These are phyloP conservation scores for Lophium mytilinum DNA, from an alignment of 495 filamentous ascomycete species.

Conservation along the genomic window DNA sequence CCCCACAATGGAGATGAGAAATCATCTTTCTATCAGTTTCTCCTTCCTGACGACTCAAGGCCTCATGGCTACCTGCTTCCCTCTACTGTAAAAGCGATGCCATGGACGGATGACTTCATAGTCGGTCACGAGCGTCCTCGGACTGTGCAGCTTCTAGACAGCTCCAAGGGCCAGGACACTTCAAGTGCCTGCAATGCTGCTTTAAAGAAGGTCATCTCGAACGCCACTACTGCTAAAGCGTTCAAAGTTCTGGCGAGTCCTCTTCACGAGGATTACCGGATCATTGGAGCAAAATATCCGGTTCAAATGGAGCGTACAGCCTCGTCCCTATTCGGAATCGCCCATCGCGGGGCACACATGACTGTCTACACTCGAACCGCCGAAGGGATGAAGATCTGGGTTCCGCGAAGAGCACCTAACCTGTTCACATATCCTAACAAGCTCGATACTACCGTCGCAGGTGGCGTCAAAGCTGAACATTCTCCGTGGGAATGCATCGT, in stretches of 20 bases:
- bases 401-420: slow-evolving; percentile 60
- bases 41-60: slow-evolving; percentile 24
- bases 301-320: slow-evolving; percentile 70
- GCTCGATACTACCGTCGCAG: slow-evolving; percentile 91
- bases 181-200: slow-evolving; percentile 34
- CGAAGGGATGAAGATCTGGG: slow-evolving; percentile 66
- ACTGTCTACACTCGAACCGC: slow-evolving; percentile 54
- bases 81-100: slow-evolving; percentile 34
- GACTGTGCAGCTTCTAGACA: slow-evolving; percentile 26
- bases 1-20: slow-evolving; percentile 28
- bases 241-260: slow-evolving; percentile 61
- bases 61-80: slow-evolving; percentile 45
- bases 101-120: slow-evolving; percentile 24
- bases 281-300: slow-evolving; percentile 58
- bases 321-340: slow-evolving; percentile 72
- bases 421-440: slow-evolving; percentile 83
- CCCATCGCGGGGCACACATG: slow-evolving; percentile 87
- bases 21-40: slow-evolving; percentile 30
- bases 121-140: slow-evolving; percentile 31
- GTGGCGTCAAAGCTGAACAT: slow-evolving; percentile 76
- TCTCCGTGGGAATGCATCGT: slow-evolving; percentile 68
- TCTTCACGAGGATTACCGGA: slow-evolving; percentile 80
- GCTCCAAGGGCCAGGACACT: slow-evolving; percentile 52
- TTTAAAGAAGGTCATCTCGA: too few species aligned
- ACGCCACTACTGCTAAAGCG: too few species aligned